phyloP scores from a whole-genome alignment of 148 eudicot genomes.

The Heliamphora exappendiculata region DNA sequence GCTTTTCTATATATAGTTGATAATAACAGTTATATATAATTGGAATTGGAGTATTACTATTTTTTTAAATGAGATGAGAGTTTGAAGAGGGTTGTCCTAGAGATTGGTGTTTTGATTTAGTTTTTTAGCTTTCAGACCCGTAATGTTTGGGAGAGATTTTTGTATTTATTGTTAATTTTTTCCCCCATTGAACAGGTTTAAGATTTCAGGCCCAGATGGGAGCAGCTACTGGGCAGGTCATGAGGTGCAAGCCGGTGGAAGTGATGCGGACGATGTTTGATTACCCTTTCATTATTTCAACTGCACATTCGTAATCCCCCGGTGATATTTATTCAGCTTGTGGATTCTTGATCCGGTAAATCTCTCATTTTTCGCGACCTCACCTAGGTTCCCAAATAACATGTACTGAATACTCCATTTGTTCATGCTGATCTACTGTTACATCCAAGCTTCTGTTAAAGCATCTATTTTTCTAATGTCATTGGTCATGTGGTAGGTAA shows the following conservation, averaged over 20 bases:
- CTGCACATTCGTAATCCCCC: constrained; percentile 50
- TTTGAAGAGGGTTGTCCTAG: too few species aligned
- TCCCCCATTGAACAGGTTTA: constrained; percentile 54
- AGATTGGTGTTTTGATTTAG: too few species aligned
- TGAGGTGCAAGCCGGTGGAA: constrained; percentile 64
- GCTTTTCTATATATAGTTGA: too few species aligned
- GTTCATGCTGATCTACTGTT: not conserved
- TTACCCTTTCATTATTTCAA: constrained; percentile 24
- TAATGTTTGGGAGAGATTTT: too few species aligned
- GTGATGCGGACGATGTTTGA: constrained; percentile 83
- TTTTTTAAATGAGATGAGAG: too few species aligned
- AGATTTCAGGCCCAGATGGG: constrained; percentile 83
- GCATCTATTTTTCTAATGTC: not conserved
- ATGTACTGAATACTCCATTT: constrained; percentile 16
- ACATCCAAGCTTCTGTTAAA: not conserved
- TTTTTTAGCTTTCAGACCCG: too few species aligned
- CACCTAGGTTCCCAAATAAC: constrained; percentile 14
- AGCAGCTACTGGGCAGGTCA: constrained; percentile 67
- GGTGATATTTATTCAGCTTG: constrained; percentile 15
- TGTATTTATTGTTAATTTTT: not conserved
- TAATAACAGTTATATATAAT: too few species aligned
- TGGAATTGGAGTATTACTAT: too few species aligned
- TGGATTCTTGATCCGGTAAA: constrained; percentile 22
- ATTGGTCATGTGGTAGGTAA: not conserved
- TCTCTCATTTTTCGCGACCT: constrained; percentile 16